phyloP scores from a whole-genome alignment of 495 filamentous ascomycete genomes.

The Penicillium arizonense region DNA sequence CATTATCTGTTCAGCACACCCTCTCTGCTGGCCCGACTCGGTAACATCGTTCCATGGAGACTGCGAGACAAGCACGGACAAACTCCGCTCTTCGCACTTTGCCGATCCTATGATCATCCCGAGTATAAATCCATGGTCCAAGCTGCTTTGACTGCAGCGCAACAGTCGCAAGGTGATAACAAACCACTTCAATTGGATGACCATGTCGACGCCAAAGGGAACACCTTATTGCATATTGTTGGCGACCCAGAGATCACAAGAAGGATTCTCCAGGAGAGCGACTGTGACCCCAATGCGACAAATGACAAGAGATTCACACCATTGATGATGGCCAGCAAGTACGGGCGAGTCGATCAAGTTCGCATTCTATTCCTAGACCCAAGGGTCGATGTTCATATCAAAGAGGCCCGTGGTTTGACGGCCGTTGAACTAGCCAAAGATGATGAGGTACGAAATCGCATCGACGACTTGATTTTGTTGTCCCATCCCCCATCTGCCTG shows the following conservation, averaged over 20 bases:
- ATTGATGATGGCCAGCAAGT: slow-evolving; percentile 99
- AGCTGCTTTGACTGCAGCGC: slow-evolving; percentile 71
- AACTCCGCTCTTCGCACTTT: slow-evolving; percentile 92
- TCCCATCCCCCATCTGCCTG: slow-evolving; percentile 53
- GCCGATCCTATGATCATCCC: slow-evolving; percentile 90
- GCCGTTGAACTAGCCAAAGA: slow-evolving; percentile 98
- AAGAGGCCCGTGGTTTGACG: slow-evolving; percentile 85
- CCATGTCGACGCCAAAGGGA: slow-evolving; percentile 90
- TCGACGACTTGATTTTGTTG: slow-evolving; percentile 89
- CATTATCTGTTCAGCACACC: slow-evolving; percentile 98
- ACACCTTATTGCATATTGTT: slow-evolving; percentile 89
- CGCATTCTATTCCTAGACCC: slow-evolving; percentile 82
- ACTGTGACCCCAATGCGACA: slow-evolving; percentile 90
- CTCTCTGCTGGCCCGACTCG: slow-evolving; percentile 70
- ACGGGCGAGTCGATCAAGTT: slow-evolving; percentile 91
- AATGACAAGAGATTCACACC: slow-evolving; percentile 96
- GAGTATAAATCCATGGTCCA: slow-evolving; percentile 85
- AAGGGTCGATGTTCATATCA: slow-evolving; percentile 79
- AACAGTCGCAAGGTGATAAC: slow-evolving; percentile 69
- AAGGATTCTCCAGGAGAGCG: slow-evolving; percentile 75
- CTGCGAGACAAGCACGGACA: slow-evolving; percentile 94
- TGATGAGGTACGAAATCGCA: slow-evolving; percentile 92
- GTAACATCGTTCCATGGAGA: slow-evolving; percentile 78
- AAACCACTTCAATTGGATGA: slow-evolving; percentile 85
- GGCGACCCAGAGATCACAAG: slow-evolving; percentile 77